Evolutionary conservation across 2,329 filamentous ascomycete genomes (phyloP), one percentile per base, ranked within the genome.

Genomic region (Fusarium sp.): DNA sequence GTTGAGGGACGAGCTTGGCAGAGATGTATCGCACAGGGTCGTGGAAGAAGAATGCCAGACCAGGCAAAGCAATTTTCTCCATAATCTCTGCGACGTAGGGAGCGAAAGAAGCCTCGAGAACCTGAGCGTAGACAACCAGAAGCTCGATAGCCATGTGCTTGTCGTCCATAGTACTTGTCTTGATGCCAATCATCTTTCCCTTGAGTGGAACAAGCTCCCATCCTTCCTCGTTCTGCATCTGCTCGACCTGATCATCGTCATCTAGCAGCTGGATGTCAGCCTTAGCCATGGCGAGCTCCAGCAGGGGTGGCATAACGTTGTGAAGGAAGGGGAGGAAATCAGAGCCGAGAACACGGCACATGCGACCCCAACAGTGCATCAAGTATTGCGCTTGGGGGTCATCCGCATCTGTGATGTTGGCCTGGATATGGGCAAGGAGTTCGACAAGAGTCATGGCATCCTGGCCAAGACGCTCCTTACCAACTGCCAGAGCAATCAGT

Each of bases 111-210:
- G 87, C 93, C 77, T 97, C 93, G n/a, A 99, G 86, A 25, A 97
- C 94, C 78, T 97, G 94, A 3, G 96, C 95, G 76, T 99, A 99
- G 65, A 99, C 95, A 46, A 97, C 94, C 63, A 99, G 91, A 53
- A 99, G 88, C 81, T 99, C 96, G 69, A 99, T 98, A n/a, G 96
- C 96, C 87, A 97, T 97, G 79, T 98, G 94, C 84, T 99, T 99
- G 81, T 99, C 96, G 74, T 99, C 96, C 79, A 99, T 90, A 11
- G 92, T 93, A 78, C 93, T 97, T 9, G 96, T 99, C 82, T 94
- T 94, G 82, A 99, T 99, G 68, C 96, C 96, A 75, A 99, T 97
- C 80, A 97, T 93, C 83, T 98, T 98, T 70, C 96, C 96, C 81
- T 97, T 97, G 56, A 99, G 86, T 10, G 96, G 96, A 17, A 99